Evolutionary conservation across 2,329 filamentous ascomycete genomes (phyloP).

Genomic region (Lasiodiplodia sp.): DNA sequence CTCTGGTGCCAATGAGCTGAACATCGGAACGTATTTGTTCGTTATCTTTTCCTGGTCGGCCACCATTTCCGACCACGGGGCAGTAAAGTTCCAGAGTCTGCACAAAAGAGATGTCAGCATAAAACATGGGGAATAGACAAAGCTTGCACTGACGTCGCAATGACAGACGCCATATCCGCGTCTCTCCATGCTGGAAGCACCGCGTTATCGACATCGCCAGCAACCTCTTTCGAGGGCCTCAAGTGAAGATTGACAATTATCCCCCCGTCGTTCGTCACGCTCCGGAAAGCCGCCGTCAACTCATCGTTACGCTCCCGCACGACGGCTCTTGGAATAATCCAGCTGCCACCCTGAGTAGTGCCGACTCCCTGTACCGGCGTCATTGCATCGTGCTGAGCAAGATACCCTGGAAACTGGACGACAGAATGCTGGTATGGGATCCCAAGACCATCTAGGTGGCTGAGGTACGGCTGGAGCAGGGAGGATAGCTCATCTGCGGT

Average conservation of each 20-base stretch:
- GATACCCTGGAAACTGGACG: neutral
- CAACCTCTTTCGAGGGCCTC: conserved; percentile 32
- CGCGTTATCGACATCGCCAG: conserved; percentile 28
- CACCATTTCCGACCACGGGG: conserved; percentile 31
- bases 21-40: neutral
- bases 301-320: conserved; percentile 33
- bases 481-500: neutral
- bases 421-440: neutral
- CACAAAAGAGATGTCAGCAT: neutral
- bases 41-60: conserved; percentile 29
- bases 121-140: neutral
- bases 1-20: conserved; percentile 35
- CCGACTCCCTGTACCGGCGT: conserved; percentile 35
- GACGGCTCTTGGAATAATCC: conserved; percentile 29
- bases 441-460: conserved; percentile 33
- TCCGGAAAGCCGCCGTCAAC: conserved; percentile 32
- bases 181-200: conserved; percentile 12
- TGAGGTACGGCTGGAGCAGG: conserved; percentile 36
- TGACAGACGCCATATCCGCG: neutral
- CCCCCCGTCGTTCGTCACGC: conserved; percentile 10
- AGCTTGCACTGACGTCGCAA: neutral
- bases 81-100: conserved; percentile 4
- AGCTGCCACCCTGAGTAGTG: conserved; percentile 37
- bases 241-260: conserved; percentile 17
- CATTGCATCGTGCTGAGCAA: neutral